Evolutionary conservation across 2,329 filamentous ascomycete species (phyloP).

Genomic region (Alternaria infectoria): DNA sequence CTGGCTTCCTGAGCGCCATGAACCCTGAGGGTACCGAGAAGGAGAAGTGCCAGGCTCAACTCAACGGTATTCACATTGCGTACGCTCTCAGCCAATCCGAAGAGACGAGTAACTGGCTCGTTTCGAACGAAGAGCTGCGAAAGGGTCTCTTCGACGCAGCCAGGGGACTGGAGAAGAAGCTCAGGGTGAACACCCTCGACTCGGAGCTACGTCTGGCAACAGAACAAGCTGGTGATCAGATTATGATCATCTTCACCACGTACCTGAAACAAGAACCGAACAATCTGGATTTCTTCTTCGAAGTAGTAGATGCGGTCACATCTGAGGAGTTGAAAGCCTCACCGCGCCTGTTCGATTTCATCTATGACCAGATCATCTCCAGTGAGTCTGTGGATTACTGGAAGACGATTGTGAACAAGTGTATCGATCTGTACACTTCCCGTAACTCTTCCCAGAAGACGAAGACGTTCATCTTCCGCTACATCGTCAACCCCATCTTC

Average conservation of each 20-base stretch:
- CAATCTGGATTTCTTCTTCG: constrained; percentile 84
- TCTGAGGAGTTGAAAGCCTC: constrained; percentile 80
- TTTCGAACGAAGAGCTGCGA: constrained; percentile 64
- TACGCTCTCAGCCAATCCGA: constrained; percentile 76
- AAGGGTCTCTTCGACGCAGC: constrained; percentile 67
- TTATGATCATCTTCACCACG: constrained; percentile 83
- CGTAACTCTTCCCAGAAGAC: constrained; percentile 82
- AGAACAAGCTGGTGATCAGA: constrained; percentile 85
- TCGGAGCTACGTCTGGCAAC: constrained; percentile 79
- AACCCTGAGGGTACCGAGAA: constrained; percentile 69
- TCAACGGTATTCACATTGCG: constrained; percentile 87
- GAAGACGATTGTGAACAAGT: constrained; percentile 80
- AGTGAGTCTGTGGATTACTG: constrained; percentile 86
- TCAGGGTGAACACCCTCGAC: constrained; percentile 72
- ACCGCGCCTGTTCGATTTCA: constrained; percentile 77
- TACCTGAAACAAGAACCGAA: constrained; percentile 76
- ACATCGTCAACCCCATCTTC: constrained; percentile 93
- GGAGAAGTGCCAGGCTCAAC: constrained; percentile 75
- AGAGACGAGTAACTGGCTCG: constrained; percentile 70
- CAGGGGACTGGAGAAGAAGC: constrained; percentile 77
- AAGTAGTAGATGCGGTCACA: constrained; percentile 82
- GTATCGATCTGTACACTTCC: constrained; percentile 84
- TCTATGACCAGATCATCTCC: constrained; percentile 84
- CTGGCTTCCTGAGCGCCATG: constrained; percentile 71
- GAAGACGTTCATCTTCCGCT: constrained; percentile 89